Evolutionary conservation across 176 grass and related monocot species (phyloP), one percentile per base, ranked within the genome.

Genomic region (Oropetium thomaeum): DNA sequence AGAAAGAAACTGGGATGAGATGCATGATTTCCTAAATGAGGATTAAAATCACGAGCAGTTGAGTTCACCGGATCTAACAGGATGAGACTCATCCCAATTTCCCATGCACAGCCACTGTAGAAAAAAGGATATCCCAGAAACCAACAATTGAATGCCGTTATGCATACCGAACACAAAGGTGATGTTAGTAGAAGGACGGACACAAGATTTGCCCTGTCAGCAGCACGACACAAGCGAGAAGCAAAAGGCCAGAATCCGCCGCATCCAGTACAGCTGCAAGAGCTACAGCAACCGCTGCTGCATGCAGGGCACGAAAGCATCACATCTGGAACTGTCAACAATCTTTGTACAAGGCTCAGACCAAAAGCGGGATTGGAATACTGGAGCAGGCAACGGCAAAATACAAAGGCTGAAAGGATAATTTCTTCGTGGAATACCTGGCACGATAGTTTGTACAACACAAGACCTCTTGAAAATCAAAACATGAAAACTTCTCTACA

Each of bases 391-490:
- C 59, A 59, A 64, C 30, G 64, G 26, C 20, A 64, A 37, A 47
- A 34, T 25, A 34, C 37, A 69, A n/a, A 29, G 45, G 70, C 41
- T 19, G 12, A 7, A 57, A 77, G 28, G 12, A 67, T 26, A 1
- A 61, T 67, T 65, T 66, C 60, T 72, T 40, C 32, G 48, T 78
- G 59, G 39, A 33, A 53, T 26, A 31, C 67, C 23, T 34, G 37
- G 37, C 78, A 87, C 73, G 78, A 43, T 27, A 65, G 58, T 83
- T 78, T 78, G 68, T 73, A 87, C 68, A 83, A 83, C 73, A 82
- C 49, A 73, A 22, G 79, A 34, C 73, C 67, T n/a, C 73, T 65
- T 67, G 51, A 60, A 62, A 83, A 45, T 70, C 44, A 72, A 59
- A 66, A 32, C 68, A 66, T 22, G 53, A 42, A 35, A 58, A 63